Evolutionary conservation across 192 early-diverging fungal genomes (phyloP).

Genomic region (Backusella liffmaniae): DNA sequence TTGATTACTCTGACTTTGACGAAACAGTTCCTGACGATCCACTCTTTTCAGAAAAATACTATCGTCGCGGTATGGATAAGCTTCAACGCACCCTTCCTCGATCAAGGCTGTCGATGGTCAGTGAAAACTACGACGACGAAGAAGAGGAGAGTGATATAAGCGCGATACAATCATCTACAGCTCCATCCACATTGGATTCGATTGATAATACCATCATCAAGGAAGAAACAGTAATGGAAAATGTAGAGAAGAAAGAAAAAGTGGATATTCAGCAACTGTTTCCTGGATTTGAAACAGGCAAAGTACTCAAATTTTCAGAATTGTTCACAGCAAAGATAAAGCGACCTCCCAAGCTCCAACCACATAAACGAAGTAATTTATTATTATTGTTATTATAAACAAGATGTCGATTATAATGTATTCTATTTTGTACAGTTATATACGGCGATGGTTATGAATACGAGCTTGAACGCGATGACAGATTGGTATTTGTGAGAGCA

Average conservation of each 20-base stretch:
- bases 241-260: not conserved
- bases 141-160: slow-evolving; percentile 21
- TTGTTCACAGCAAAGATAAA: slow-evolving; percentile 49
- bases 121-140: slow-evolving; percentile 42
- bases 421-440: slow-evolving; percentile 10
- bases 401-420: not conserved
- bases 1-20: slow-evolving; percentile 83
- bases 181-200: not conserved
- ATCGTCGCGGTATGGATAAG: slow-evolving; percentile 41
- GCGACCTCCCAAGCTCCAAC: slow-evolving; percentile 34
- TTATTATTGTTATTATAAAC: not conserved
- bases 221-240: slow-evolving; percentile 11
- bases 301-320: slow-evolving; percentile 63
- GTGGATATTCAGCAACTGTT: slow-evolving; percentile 52
- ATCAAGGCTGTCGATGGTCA: slow-evolving; percentile 27
- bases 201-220: not conserved
- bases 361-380: slow-evolving; percentile 36
- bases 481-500: slow-evolving; percentile 17
- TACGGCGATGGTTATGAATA: slow-evolving; percentile 30
- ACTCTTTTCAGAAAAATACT: slow-evolving; percentile 48
- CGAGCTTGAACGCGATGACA: slow-evolving; percentile 31
- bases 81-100: slow-evolving; percentile 14
- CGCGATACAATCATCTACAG: not conserved
- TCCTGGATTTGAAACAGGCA: slow-evolving; percentile 60
- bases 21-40: slow-evolving; percentile 73